Base-by-base conservation (phyloP, 495 filamentous ascomycete genomes). In the Tirmania nivea region DNA sequence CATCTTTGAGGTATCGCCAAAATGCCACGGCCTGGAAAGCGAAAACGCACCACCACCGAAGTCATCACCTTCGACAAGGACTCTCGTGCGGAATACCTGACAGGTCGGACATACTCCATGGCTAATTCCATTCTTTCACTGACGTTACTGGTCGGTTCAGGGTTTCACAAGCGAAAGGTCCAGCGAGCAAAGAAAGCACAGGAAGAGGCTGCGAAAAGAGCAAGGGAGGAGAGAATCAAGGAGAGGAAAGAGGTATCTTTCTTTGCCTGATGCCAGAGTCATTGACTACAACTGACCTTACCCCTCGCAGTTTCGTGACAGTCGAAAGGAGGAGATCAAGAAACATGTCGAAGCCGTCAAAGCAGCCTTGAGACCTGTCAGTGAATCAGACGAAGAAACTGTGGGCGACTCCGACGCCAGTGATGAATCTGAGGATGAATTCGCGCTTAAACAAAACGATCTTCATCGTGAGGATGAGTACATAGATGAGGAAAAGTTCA, bases 101-200 rank as follows among this genome's bases (percentile, higher is more conserved):
- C 85, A 8, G 90, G 90, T 5, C 7, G 11, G 48, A 19, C 42
- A 47, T 5, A 9, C 42, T 19, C 2, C 25, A 31, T 31, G 25
- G 2, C 25, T 31, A 45, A 50, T 50, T 25, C 6, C 48, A 25
- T 2, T n/a, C n/a, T 31, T 50, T 50, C 16, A 31, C 25, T 50
- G 5, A 19, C 16, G 16, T 10, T 19, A 5, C 48, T 1, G 48
- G 4, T 20, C 5, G 48, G 6, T 45, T 45, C 39, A 50, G 48
- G 48, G n/a, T 97, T 97, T 69, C 89, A 86, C 70, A 95, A 94
- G 73, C 81, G 90, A 64, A 97, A 97, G 66, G 68, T 81, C 52
- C 78, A 81, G 61, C 75, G 90, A 17, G 76, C 76, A 53, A 89
- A 89, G 68, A 71, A 81, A 68, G 90, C 89, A 8, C 79, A 90